Conservation (phyloP, 2,329 filamentous ascomycete species). For the Arthrobotrys sphaeroides region DNA sequence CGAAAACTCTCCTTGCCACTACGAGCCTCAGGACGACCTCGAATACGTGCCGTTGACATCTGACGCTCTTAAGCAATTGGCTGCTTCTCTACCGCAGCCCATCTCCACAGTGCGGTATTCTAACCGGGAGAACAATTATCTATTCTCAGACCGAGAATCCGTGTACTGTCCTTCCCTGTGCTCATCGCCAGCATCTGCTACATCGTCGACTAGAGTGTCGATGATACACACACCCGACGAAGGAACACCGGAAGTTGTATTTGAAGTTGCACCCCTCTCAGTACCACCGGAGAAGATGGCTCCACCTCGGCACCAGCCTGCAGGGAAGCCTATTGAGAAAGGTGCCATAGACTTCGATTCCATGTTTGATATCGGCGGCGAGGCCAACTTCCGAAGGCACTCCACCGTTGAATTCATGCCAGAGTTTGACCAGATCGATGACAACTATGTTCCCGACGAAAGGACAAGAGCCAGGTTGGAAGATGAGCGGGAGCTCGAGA, state of each 20-base stretch:
- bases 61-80: constrained; percentile 40
- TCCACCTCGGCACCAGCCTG: constrained; percentile 14
- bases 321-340: constrained; percentile 44
- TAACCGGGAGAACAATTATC: constrained; percentile 51
- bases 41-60: constrained; percentile 50
- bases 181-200: constrained; percentile 49
- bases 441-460: constrained; percentile 46
- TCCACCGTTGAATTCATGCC: constrained; percentile 47
- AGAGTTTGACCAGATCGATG: constrained; percentile 51
- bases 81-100: constrained; percentile 42
- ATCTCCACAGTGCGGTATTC: constrained; percentile 51
- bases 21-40: constrained; percentile 52
- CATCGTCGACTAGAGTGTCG: constrained; percentile 46
- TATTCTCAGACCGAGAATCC: constrained; percentile 52
- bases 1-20: constrained; percentile 51
- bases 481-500: constrained; percentile 48
- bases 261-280: constrained; percentile 44
- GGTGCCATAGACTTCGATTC: constrained; percentile 43
- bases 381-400: constrained; percentile 25
- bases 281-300: constrained; percentile 48
- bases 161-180: constrained; percentile 48
- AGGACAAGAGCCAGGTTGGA: constrained; percentile 42
- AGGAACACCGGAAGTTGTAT: constrained; percentile 47
- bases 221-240: constrained; percentile 51
- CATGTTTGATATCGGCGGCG: constrained; percentile 50